Evolutionary conservation across 1,139 yeast species (phyloP).

Genomic region (Debaryomycetaceae sp.): DNA sequence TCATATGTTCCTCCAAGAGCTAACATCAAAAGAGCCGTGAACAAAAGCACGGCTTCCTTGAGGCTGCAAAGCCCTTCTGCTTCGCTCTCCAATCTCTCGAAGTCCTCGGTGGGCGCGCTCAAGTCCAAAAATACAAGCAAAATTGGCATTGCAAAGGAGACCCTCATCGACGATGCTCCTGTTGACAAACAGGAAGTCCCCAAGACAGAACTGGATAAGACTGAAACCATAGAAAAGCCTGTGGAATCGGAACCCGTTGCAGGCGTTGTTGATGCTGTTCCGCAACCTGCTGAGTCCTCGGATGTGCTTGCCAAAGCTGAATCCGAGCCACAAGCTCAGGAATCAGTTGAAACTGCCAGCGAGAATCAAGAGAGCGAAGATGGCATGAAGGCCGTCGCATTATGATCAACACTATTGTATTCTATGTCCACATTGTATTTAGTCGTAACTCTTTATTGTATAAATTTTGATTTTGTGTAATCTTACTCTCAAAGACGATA

Average conservation of each 20-base stretch:
- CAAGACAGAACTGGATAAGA: conserved; percentile 3
- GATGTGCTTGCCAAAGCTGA: conserved; percentile 2
- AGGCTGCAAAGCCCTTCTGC: conserved; percentile 1
- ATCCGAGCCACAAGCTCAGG: conserved; percentile 7
- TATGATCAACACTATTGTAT: not conserved
- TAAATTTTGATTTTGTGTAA: not conserved
- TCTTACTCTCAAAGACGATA: not conserved
- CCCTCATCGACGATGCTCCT: conserved; percentile 31
- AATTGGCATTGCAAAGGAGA: conserved; percentile 40
- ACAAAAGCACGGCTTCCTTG: conserved; percentile 12
- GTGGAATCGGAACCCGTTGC: not conserved
- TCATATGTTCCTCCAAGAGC: conserved; percentile 37
- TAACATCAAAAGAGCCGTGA: not conserved
- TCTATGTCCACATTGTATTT: not conserved
- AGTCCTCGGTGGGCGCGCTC: conserved; percentile 7
- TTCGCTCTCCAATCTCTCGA: conserved; percentile 2
- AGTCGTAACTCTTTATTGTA: not conserved
- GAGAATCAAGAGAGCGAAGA: not conserved
- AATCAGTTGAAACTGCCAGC: conserved; percentile 5
- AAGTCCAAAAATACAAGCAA: conserved; percentile 29
- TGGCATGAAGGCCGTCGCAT: not conserved
- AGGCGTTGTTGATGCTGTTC: not conserved
- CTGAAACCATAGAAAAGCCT: not conserved
- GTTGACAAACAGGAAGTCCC: not conserved
- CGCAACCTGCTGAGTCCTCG: conserved; percentile 3